Conservation (phyloP, 768 basidiomycete species). For the Dacryopinax primogenitus region DNA sequence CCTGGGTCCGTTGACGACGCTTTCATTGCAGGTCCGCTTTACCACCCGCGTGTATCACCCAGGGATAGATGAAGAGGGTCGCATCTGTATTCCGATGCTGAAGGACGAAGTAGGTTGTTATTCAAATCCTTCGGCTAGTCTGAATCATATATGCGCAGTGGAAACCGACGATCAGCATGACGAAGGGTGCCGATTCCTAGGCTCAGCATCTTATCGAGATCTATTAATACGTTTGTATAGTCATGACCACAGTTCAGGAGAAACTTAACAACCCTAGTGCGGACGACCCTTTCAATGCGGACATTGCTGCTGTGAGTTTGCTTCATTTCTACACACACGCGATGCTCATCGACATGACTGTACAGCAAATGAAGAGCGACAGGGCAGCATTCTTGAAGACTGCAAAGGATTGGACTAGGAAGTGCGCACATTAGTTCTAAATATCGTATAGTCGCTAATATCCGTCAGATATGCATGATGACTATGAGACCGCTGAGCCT, state of each 20-base stretch:
- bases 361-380: constrained; percentile 63
- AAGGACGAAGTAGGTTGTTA: constrained; percentile 55
- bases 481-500: not conserved
- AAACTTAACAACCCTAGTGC: constrained; percentile 79
- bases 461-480: not conserved
- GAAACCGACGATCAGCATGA: constrained; percentile 68
- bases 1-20: constrained; percentile 25
- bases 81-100: constrained; percentile 71
- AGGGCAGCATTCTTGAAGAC: constrained; percentile 56
- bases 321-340: not conserved
- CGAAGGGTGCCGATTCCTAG: constrained; percentile 38
- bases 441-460: not conserved
- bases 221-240: constrained; percentile 31
- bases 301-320: constrained; percentile 60
- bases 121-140: constrained; percentile 5
- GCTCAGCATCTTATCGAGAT: constrained; percentile 1
- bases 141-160: constrained; percentile 38
- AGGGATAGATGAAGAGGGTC: constrained; percentile 78
- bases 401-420: constrained; percentile 79
- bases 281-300: constrained; percentile 80
- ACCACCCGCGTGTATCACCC: constrained; percentile 82
- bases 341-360: not conserved
- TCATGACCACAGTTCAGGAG: constrained; percentile 63
- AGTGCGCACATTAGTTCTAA: constrained; percentile 30
- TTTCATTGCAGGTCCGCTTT: constrained; percentile 52